Evolutionary conservation across 768 basidiomycete genomes (phyloP).

Genomic region (Hysterangium stoloniferum): DNA sequence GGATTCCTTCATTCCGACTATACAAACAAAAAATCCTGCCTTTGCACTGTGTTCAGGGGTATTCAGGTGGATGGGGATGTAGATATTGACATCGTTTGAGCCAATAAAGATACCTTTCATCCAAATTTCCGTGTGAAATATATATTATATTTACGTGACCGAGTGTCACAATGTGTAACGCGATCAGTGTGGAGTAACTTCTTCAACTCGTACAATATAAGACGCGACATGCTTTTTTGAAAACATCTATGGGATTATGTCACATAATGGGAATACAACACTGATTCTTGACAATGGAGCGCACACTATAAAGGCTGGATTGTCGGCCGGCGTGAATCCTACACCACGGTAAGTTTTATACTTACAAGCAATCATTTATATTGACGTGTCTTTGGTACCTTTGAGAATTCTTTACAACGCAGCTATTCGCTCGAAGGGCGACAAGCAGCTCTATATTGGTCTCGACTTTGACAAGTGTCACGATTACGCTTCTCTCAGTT

Average conservation of each 20-base stretch:
- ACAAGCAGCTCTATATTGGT: slow-evolving; percentile 75
- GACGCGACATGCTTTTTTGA: too few species aligned
- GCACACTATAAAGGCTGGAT: slow-evolving; percentile 69
- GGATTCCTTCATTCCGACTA: too few species aligned
- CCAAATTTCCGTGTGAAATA: too few species aligned
- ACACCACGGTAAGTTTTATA: slow-evolving; percentile 24
- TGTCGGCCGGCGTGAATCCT: slow-evolving; percentile 28
- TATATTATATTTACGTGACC: too few species aligned
- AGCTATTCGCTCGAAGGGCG: slow-evolving; percentile 76
- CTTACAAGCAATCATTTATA: neutral
- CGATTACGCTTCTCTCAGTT: slow-evolving; percentile 76
- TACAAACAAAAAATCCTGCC: too few species aligned
- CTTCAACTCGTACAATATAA: too few species aligned
- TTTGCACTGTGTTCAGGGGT: too few species aligned
- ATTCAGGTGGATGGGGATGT: too few species aligned
- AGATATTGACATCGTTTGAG: neutral
- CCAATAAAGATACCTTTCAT: neutral
- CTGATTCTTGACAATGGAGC: slow-evolving; percentile 86
- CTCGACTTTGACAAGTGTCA: slow-evolving; percentile 73
- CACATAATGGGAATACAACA: too few species aligned
- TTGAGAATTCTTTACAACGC: slow-evolving; percentile 71
- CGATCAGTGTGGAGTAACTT: too few species aligned
- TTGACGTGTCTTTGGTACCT: neutral
- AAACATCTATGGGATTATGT: too few species aligned
- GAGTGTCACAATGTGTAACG: too few species aligned